phyloP scores from a whole-genome alignment of 129 eudicot species.

The Rutidosis leptorrhynchoides region DNA sequence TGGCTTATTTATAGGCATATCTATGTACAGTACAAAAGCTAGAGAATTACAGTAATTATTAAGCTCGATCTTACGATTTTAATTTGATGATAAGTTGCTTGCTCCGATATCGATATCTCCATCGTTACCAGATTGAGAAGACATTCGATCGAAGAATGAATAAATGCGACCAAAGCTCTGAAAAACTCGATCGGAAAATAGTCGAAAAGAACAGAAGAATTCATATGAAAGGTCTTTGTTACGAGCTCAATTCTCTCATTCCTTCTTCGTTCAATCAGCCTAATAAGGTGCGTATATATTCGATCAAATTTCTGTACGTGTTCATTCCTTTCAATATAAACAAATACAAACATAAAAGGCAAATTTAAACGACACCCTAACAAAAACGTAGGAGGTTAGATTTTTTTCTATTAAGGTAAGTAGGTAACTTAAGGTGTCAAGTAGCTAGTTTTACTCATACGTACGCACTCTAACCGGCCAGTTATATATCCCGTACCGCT shows the following conservation, averaged over 20 bases:
- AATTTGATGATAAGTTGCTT: neutral
- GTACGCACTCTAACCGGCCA: no score
- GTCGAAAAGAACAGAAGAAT: slow-evolving; percentile 40
- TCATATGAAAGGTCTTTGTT: slow-evolving; percentile 38
- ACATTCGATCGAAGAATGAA: slow-evolving; percentile 1
- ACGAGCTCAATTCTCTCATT: slow-evolving; percentile 35
- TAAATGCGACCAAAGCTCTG: neutral
- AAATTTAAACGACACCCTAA: no score
- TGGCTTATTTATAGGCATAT: no score
- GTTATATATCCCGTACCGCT: no score
- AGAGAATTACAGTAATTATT: no score
- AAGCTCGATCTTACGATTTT: neutral
- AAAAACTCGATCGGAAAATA: slow-evolving; percentile 30
- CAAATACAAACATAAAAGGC: neutral
- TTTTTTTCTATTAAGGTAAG: no score
- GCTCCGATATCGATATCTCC: neutral
- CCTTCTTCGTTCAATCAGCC: slow-evolving; percentile 31
- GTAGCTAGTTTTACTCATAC: no score
- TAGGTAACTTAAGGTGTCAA: no score
- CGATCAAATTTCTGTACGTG: neutral
- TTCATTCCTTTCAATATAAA: neutral
- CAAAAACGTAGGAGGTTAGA: no score
- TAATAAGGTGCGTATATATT: slow-evolving; percentile 29
- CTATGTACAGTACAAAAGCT: no score
- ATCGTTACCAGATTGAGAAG: neutral